A percentile compares a stretch with the other conserved stretches of the same genome.
phyloP scores from a whole-genome alignment of 2,329 filamentous ascomycete genomes.

The Fusarium palustre region DNA sequence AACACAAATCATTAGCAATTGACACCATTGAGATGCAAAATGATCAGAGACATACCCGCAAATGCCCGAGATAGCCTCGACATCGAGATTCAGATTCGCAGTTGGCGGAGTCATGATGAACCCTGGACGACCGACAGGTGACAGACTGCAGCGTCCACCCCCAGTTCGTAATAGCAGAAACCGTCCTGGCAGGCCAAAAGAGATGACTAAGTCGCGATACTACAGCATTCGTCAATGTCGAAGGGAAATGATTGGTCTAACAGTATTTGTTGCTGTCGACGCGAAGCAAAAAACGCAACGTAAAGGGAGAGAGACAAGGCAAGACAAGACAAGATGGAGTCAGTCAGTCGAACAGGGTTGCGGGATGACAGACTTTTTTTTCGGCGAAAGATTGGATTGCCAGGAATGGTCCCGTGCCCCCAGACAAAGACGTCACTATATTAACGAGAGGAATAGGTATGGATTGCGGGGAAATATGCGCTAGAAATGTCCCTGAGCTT shows the following conservation, averaged over 20 bases:
- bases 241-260: neutral
- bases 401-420: slow-evolving; percentile 42
- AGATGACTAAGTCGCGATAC: slow-evolving; percentile 2
- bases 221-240: slow-evolving; percentile 21
- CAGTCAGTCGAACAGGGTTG: slow-evolving; percentile 17
- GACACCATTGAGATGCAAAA: neutral
- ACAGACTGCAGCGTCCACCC: slow-evolving; percentile 26
- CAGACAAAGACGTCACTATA: slow-evolving; percentile 44
- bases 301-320: slow-evolving; percentile 36
- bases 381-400: slow-evolving; percentile 30
- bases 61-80: slow-evolving; percentile 92
- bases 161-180: slow-evolving; percentile 15
- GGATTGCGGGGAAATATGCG: slow-evolving; percentile 30
- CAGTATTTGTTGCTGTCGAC: slow-evolving; percentile 1
- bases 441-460: slow-evolving; percentile 20
- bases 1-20: slow-evolving; percentile 23
- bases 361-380: slow-evolving; percentile 43
- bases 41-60: slow-evolving; percentile 73
- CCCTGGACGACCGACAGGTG: slow-evolving; percentile 34
- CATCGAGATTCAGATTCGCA: slow-evolving; percentile 76
- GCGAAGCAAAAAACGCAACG: slow-evolving; percentile 12
- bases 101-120: slow-evolving; percentile 66
- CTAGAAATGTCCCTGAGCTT: slow-evolving; percentile 23
- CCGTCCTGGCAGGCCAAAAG: slow-evolving; percentile 10
- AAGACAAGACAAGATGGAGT: neutral